Evolutionary conservation across 2,329 filamentous ascomycete species (phyloP).

Genomic region (Penicillium palitans): DNA sequence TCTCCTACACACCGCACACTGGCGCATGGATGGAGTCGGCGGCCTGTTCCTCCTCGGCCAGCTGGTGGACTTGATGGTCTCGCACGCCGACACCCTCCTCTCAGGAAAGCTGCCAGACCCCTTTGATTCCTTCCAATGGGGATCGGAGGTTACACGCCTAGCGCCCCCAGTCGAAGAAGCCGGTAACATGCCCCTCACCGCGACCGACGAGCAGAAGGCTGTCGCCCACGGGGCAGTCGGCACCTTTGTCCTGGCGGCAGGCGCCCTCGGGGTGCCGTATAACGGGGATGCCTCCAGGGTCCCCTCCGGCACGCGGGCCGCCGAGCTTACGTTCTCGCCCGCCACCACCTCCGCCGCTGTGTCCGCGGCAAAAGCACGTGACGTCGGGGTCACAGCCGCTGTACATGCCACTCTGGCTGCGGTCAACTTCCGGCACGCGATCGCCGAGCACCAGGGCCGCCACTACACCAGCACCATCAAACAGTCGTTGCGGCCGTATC

Average conservation of each 20-base stretch:
- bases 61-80: conserved; percentile 22
- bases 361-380: conserved; percentile 13
- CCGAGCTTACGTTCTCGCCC: conserved; percentile 14
- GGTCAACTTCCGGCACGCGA: conserved; percentile 29
- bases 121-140: conserved; percentile 27
- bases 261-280: conserved; percentile 26
- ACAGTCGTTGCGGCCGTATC: conserved; percentile 28
- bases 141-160: conserved; percentile 27
- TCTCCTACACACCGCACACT: conserved; percentile 26
- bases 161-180: conserved; percentile 27
- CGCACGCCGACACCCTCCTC: conserved; percentile 10
- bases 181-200: conserved; percentile 15
- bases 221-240: conserved; percentile 15
- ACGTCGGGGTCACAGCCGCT: conserved; percentile 32
- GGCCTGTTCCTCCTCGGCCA: conserved; percentile 22
- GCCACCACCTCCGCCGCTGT: conserved; percentile 22
- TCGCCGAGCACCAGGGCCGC: conserved; percentile 15
- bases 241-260: conserved; percentile 20
- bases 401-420: conserved; percentile 35
- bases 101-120: conserved; percentile 20
- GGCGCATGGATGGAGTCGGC: conserved; percentile 33
- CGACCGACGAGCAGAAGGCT: conserved; percentile 12
- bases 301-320: conserved; percentile 24
- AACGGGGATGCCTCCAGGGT: conserved; percentile 15
- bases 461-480: conserved; percentile 36